phyloP scores from a whole-genome alignment of 352 stramenopile species.

The Phytophthora gonapodyides region DNA sequence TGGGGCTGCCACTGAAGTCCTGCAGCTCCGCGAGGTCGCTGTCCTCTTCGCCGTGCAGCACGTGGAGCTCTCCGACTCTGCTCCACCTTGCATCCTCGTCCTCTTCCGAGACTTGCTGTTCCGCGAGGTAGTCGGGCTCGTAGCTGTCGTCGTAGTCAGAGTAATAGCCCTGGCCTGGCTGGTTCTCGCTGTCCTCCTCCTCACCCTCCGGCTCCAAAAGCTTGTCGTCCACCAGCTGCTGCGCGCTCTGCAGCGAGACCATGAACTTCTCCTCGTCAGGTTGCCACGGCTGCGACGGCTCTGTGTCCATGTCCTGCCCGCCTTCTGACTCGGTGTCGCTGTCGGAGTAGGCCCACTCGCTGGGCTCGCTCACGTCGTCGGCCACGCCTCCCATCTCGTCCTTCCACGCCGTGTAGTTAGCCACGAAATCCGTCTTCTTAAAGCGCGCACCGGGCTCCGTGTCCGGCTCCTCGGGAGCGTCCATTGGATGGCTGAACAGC shows the following conservation, averaged over 20 bases:
- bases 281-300: constrained; percentile 29
- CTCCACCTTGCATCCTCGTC: constrained; percentile 64
- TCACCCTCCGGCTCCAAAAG: constrained; percentile 42
- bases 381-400: constrained; percentile 42
- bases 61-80: constrained; percentile 38
- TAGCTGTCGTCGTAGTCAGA: constrained; percentile 68
- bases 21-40: constrained; percentile 32
- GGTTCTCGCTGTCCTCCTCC: constrained; percentile 40
- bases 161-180: constrained; percentile 69
- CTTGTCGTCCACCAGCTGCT: constrained; percentile 55
- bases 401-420: constrained; percentile 56
- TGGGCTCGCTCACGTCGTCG: constrained; percentile 51
- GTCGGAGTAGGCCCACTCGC: constrained; percentile 70
- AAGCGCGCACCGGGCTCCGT: constrained; percentile 52
- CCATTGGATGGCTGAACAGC: constrained; percentile 30
- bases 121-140: constrained; percentile 32
- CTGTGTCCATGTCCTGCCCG: constrained; percentile 17
- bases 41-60: constrained; percentile 33
- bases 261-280: constrained; percentile 50
- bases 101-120: constrained; percentile 35
- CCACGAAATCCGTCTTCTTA: constrained; percentile 66
- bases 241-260: constrained; percentile 45
- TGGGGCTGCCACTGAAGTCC: constrained; percentile 33
- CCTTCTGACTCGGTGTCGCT: constrained; percentile 61
- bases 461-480: constrained; percentile 64